A percentile compares a stretch with the other conserved stretches of the same genome.
Evolutionary conservation across 1,284 basidiomycete genomes (phyloP).

Genomic region (Fomes fomentarius): DNA sequence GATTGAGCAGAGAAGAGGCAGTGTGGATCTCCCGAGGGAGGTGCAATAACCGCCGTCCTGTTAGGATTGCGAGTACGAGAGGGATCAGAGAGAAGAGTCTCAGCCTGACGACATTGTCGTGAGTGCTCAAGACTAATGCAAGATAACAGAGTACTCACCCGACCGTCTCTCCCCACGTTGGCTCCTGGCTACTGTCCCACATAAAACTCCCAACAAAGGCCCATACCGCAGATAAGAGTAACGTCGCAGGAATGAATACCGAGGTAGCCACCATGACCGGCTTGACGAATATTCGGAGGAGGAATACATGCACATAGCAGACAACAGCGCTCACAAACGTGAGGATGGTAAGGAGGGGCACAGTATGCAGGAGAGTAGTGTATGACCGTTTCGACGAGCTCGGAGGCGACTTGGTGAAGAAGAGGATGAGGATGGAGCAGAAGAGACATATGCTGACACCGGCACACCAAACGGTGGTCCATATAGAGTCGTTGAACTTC

Average conservation of each 20-base stretch:
- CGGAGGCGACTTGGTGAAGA: slow-evolving; percentile 48
- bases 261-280: slow-evolving; percentile 84
- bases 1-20: slow-evolving; percentile 78
- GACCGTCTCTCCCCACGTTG: slow-evolving; percentile 81
- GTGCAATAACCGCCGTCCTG: slow-evolving; percentile 71
- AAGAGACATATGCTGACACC: slow-evolving; percentile 61
- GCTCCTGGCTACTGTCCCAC: slow-evolving; percentile 69
- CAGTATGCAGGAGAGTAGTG: slow-evolving; percentile 77
- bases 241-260: slow-evolving; percentile 78
- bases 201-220: slow-evolving; percentile 91
- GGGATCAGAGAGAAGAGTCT: slow-evolving; percentile 82
- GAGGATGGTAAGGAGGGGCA: slow-evolving; percentile 83
- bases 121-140: neutral
- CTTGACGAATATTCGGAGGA: slow-evolving; percentile 78
- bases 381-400: slow-evolving; percentile 50
- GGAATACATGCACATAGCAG: slow-evolving; percentile 78
- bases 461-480: slow-evolving; percentile 70
- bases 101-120: slow-evolving; percentile 43
- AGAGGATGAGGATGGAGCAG: slow-evolving; percentile 65
- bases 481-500: slow-evolving; percentile 72
- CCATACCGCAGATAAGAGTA: slow-evolving; percentile 85
- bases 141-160: slow-evolving; percentile 54
- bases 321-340: slow-evolving; percentile 72
- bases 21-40: slow-evolving; percentile 69
- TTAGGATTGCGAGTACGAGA: slow-evolving; percentile 68